Evolutionary conservation across 129 eudicot genomes (phyloP), one percentile per base, ranked within the genome.

Genomic region (Cynara cardunculus): DNA sequence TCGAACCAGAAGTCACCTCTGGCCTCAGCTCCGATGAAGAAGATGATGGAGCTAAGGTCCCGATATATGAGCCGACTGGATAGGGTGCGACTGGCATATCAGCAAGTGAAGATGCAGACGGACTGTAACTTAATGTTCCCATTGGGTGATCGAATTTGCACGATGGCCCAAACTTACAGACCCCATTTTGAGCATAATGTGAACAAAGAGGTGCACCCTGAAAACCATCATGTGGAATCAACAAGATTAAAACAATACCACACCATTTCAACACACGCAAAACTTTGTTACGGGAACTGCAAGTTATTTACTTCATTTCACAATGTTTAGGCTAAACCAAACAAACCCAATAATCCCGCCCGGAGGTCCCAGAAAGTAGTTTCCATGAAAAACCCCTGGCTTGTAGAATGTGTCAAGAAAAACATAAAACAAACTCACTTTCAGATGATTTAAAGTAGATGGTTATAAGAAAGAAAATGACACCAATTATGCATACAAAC

Each of bases 141-240:
- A 91, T 89, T 13, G 98, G 98, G 49, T 94, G 98, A 77, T 94
- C 87, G 22, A 88, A 94, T 85, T 88, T 94, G 95, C 98, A 94
- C 2, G 95, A 74, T 31, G 94, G 90, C 46, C 98, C 98, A 25
- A 89, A 94, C 26, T 88, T 91, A 96, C 98, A 94, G 26, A 87
- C 88, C 83, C 97, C 95, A 9, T 91, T 90, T 81, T 87, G 87
- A 53, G 91, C 89, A 81, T 86, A 94, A 86, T 94, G 94, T 77
- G 89, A 85, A 64, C 98, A 94, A 67, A 92, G 76, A 22, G 98
- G 90, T 71, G 93, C 91, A 80, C 93, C 98, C 98, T 94, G 87
- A 49, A 78, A 68, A 46, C 0, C 19, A 46, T 14, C 62, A 84
- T 18, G 75, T 59, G 39, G 56, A 39, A 77, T 12, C 7, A 56